These are phyloP conservation scores for Xylariaceae sp. DNA, from an alignment of 2,329 filamentous ascomycete species.

Conservation along the genomic window DNA sequence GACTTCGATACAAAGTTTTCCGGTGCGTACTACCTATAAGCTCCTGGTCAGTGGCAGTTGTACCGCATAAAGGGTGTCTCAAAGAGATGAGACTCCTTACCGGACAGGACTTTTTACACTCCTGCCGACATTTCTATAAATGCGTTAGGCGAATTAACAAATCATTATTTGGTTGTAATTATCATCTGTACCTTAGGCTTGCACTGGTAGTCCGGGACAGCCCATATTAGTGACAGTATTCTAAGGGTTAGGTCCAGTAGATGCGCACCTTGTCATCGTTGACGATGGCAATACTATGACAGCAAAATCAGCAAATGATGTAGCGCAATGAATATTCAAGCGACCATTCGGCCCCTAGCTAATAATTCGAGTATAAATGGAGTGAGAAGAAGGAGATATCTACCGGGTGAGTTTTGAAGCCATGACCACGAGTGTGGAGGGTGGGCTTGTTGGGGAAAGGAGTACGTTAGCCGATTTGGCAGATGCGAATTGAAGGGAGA, in stretches of 20 bases:
- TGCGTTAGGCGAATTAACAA: conserved; percentile 12
- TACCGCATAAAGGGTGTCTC: not conserved
- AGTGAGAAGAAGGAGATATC: conserved; percentile 41
- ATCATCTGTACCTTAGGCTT: conserved; percentile 72
- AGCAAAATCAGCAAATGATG: conserved; percentile 23
- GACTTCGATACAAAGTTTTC: conserved; percentile 98
- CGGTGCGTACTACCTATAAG: conserved; percentile 86
- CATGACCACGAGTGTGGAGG: conserved; percentile 66
- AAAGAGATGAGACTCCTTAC: conserved; percentile 17
- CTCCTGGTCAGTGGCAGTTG: conserved; percentile 25
- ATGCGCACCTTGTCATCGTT: conserved; percentile 89
- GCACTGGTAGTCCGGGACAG: conserved; percentile 60
- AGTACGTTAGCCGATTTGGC: conserved; percentile 2
- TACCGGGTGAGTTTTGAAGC: conserved; percentile 95
- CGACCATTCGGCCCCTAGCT: too few relatives aligned
- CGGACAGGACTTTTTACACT: conserved; percentile 95
- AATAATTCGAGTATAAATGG: too few relatives aligned
- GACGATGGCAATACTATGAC: conserved; percentile 91
- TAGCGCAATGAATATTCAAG: not conserved
- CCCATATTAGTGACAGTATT: not conserved
- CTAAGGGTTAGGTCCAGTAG: not conserved
- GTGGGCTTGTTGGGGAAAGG: not conserved
- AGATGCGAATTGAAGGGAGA: conserved; percentile 3
- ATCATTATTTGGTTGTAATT: conserved; percentile 16
- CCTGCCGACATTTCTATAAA: conserved; percentile 92